Evolutionary conservation across 352 stramenopile genomes (phyloP).

Genomic region (Phytophthora pistaciae): DNA sequence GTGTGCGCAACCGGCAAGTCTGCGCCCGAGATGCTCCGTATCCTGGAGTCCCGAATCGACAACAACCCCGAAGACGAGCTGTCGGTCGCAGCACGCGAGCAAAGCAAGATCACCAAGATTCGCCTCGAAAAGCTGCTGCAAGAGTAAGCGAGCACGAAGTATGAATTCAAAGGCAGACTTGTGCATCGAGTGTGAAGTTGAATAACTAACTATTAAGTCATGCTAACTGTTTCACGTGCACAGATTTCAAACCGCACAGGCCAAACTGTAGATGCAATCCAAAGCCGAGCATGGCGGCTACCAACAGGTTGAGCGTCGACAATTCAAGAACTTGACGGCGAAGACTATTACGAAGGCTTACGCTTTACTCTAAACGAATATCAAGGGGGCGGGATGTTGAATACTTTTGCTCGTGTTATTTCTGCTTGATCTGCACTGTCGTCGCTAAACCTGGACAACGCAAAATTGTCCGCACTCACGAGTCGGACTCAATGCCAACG

Average conservation of each 20-base stretch:
- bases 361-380: background rate
- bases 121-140: slow-evolving; percentile 71
- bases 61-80: slow-evolving; percentile 63
- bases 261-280: background rate
- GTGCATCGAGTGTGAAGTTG: background rate
- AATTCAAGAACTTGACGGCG: too few species aligned
- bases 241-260: background rate
- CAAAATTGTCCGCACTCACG: background rate
- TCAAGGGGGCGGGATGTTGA: background rate
- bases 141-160: slow-evolving; percentile 50
- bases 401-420: background rate
- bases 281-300: too few species aligned
- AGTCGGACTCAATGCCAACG: background rate
- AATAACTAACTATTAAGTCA: too few species aligned
- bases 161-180: background rate
- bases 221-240: background rate
- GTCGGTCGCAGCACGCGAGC: slow-evolving; percentile 65
- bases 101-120: slow-evolving; percentile 85
- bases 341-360: background rate
- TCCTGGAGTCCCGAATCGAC: slow-evolving; percentile 64
- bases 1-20: slow-evolving; percentile 85
- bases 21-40: slow-evolving; percentile 75
- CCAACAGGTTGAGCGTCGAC: too few species aligned
- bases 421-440: background rate
- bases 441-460: background rate